Base-by-base conservation (phyloP, 2,329 filamentous ascomycete genomes). In the Fusarium longipes region DNA sequence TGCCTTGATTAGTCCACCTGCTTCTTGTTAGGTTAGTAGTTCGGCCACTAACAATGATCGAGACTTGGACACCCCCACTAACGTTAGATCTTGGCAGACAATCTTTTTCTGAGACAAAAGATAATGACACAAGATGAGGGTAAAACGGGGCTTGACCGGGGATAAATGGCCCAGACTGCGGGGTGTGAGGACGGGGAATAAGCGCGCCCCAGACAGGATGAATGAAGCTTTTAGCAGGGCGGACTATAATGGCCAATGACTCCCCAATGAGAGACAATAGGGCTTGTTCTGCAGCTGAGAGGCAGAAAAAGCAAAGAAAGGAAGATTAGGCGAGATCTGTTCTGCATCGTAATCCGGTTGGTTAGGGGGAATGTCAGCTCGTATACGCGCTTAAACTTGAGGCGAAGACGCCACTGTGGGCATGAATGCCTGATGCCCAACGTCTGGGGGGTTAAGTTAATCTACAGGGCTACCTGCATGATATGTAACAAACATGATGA, bases 121-220 rank as follows among this genome's bases (percentile, higher is more conserved):
- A 70, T 45, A n/a, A 57, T n/a, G 57, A 64, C 51, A 54, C 22
- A 51, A 36, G 24, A 27, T 40, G 33, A 20, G 27, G 51, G 55
- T 27, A 50, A 57, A 33, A 44, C 47, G 57, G 64, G 52, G 50
- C 42, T 63, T 58, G 55, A 33, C 48, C 64, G 57, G 61, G 38
- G 39, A 56, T 49, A 52, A 45, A 49, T 17, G 40, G 47, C 30
- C 50, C 24, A 65, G 51, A 49, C 51, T 65, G 60, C 56, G 60
- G 65, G 65, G 65, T 40, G 38, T 48, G 49, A 40, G 32, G 33
- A 44, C 29, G 36, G 33, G 27, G 29, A 48, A 54, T 63, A 67
- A 67, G 57, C 63, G 63, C 63, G 63, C n/a, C 45, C 47, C 24
- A 54, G 22, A 38, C 7, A 45, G 39, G 22, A 50, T 63, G 58